Evolutionary conservation across 805 yeast species (phyloP).

Genomic region (Metschnikowia amazonensis): DNA sequence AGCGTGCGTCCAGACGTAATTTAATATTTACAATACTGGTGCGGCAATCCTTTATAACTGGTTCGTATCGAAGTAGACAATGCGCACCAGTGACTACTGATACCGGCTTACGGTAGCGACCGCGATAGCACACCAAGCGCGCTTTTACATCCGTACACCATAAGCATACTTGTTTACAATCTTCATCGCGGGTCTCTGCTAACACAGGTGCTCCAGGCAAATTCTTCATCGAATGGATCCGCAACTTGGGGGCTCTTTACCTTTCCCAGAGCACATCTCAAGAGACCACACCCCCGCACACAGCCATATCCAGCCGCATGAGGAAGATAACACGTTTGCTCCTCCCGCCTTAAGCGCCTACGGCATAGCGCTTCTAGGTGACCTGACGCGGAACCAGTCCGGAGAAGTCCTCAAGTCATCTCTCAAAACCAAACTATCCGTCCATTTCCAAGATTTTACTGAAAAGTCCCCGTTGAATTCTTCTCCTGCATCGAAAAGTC

Average conservation of each 20-base stretch:
- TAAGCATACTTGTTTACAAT: conserved; percentile 7
- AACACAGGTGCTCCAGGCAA: not conserved
- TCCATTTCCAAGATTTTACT: conserved; percentile 23
- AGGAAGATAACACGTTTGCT: conserved; percentile 49
- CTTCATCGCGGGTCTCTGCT: conserved; percentile 1
- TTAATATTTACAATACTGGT: too few species aligned
- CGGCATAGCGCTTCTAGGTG: conserved; percentile 50
- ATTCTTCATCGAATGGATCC: conserved; percentile 13
- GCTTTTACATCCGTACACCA: not conserved
- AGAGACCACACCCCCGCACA: not conserved
- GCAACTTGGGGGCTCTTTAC: conserved; percentile 8
- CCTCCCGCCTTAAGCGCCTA: conserved; percentile 62
- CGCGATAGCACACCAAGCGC: not conserved
- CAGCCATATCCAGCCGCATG: conserved; percentile 13
- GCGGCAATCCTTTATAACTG: too few species aligned
- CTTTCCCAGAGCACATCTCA: not conserved
- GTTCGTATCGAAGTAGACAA: too few species aligned
- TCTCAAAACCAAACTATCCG: conserved; percentile 30
- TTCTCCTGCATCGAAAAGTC: conserved; percentile 2
- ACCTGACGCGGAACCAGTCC: conserved; percentile 1
- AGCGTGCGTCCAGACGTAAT: too few species aligned
- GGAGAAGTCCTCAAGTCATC: conserved; percentile 18
- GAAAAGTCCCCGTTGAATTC: not conserved
- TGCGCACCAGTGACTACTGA: too few species aligned
- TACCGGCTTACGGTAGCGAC: too few species aligned